These are phyloP conservation scores for Candida maesae DNA, from an alignment of 805 yeast genomes.

Conservation along the genomic window DNA sequence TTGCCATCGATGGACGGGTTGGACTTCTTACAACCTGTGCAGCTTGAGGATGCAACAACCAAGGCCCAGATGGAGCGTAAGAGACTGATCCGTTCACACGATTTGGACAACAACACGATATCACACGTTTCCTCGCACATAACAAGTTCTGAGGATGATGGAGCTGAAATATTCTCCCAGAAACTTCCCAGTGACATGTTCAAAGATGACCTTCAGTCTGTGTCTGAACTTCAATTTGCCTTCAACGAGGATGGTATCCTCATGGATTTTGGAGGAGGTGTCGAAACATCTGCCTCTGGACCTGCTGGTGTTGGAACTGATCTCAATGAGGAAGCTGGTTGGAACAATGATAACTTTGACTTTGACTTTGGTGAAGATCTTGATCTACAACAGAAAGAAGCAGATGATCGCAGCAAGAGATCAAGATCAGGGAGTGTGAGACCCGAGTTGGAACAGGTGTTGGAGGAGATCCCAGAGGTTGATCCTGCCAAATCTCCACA, in stretches of 20 bases:
- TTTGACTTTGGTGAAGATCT: slow-evolving; percentile 6
- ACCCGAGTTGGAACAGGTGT: slow-evolving; percentile 13
- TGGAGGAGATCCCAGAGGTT: slow-evolving; percentile 10
- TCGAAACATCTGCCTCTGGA: not conserved
- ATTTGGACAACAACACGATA: slow-evolving; percentile 18
- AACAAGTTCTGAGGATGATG: slow-evolving; percentile 7
- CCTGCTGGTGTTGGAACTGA: slow-evolving; percentile 13
- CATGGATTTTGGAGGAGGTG: slow-evolving; percentile 14
- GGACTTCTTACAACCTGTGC: slow-evolving; percentile 15
- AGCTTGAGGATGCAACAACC: not conserved
- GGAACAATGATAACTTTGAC: slow-evolving; percentile 7
- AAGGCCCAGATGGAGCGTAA: not conserved
- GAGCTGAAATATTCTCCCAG: slow-evolving; percentile 2
- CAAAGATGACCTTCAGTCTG: slow-evolving; percentile 17
- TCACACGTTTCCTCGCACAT: slow-evolving; percentile 8
- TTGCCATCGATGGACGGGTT: slow-evolving; percentile 24
- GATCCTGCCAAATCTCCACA: not conserved
- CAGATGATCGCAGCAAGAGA: not conserved
- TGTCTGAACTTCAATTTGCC: slow-evolving; percentile 22
- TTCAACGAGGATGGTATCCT: slow-evolving; percentile 28
- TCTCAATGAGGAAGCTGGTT: slow-evolving; percentile 3
- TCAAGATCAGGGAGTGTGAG: slow-evolving; percentile 6
- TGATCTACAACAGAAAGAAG: not conserved
- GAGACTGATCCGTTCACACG: slow-evolving; percentile 14
- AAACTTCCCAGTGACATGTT: slow-evolving; percentile 1